A percentile compares a stretch with the other conserved stretches of the same genome.
These are phyloP conservation scores for Trichosporon asahii DNA, from an alignment of 1,284 basidiomycete species.

Conservation along the genomic window DNA sequence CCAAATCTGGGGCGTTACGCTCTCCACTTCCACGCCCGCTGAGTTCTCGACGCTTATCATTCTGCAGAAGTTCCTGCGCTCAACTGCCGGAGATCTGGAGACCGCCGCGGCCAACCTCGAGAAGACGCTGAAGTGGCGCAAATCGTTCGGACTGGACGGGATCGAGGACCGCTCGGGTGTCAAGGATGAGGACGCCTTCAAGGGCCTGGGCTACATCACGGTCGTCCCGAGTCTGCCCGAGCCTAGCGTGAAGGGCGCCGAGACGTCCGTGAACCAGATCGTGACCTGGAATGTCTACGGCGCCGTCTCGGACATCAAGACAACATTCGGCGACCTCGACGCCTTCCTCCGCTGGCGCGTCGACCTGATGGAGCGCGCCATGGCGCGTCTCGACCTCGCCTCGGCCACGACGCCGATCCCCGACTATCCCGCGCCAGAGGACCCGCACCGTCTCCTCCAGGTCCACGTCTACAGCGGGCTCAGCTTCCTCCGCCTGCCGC, in stretches of 20 bases:
- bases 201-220: conserved; percentile 32
- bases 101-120: conserved; percentile 20
- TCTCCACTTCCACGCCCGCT: conserved; percentile 14
- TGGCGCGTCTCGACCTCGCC: conserved; percentile 25
- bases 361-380: conserved; percentile 27
- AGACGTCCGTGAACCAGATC: conserved; percentile 14
- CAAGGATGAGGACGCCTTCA: conserved; percentile 18
- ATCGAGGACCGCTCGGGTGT: neutral
- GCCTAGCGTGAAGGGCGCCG: neutral
- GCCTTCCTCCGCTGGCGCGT: conserved; percentile 36
- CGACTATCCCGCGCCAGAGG: conserved; percentile 19
- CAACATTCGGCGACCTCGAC: conserved; percentile 32
- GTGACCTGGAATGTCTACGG: conserved; percentile 37
- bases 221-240: conserved; percentile 1
- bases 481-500: conserved; percentile 32
- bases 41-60: conserved; percentile 28
- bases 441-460: conserved; percentile 32
- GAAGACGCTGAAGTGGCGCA: conserved; percentile 31
- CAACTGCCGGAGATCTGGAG: conserved; percentile 21
- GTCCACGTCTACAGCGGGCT: conserved; percentile 33
- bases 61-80: conserved; percentile 34
- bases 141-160: conserved; percentile 27
- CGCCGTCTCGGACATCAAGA: conserved; percentile 24
- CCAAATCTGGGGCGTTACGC: conserved; percentile 33
- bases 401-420: conserved; percentile 27